A percentile compares a stretch with the other conserved stretches of the same genome.
phyloP scores from a whole-genome alignment of 768 basidiomycete species.

The Leucocoprinus sp. region DNA sequence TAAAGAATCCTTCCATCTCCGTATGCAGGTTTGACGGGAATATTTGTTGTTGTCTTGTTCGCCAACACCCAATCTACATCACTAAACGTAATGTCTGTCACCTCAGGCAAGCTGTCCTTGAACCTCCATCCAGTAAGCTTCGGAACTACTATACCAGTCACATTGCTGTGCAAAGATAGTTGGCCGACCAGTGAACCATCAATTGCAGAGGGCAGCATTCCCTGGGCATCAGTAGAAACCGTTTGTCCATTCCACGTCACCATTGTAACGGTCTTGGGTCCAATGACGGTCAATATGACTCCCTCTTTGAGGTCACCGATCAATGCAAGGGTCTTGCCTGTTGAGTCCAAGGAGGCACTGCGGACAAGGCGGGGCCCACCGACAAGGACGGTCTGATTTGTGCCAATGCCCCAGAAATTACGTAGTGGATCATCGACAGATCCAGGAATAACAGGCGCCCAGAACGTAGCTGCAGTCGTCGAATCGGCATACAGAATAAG shows the following conservation, averaged over 20 bases:
- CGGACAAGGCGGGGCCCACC: conserved; percentile 62
- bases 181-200: conserved; percentile 42
- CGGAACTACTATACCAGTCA: conserved; percentile 32
- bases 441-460: conserved; percentile 58
- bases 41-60: conserved; percentile 66
- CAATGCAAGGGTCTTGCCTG: conserved; percentile 44
- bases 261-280: conserved; percentile 38
- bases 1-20: conserved; percentile 75
- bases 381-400: conserved; percentile 59
- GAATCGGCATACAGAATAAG: conserved; percentile 65
- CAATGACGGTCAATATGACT: conserved; percentile 55
- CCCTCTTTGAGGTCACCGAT: conserved; percentile 60
- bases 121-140: conserved; percentile 64
- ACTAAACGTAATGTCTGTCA: conserved; percentile 37
- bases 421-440: conserved; percentile 32
- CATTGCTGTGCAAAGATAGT: conserved; percentile 26
- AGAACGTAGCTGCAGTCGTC: conserved; percentile 61
- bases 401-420: conserved; percentile 68
- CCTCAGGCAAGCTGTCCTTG: conserved; percentile 69
- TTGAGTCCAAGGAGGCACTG: conserved; percentile 33
- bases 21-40: conserved; percentile 59
- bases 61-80: conserved; percentile 62
- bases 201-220: conserved; percentile 23
- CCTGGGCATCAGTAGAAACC: conserved; percentile 26
- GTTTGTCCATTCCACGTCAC: conserved; percentile 71